These are phyloP conservation scores for Penicillium capsulatum DNA, from an alignment of 2,329 filamentous ascomycete species.

Conservation along the genomic window DNA sequence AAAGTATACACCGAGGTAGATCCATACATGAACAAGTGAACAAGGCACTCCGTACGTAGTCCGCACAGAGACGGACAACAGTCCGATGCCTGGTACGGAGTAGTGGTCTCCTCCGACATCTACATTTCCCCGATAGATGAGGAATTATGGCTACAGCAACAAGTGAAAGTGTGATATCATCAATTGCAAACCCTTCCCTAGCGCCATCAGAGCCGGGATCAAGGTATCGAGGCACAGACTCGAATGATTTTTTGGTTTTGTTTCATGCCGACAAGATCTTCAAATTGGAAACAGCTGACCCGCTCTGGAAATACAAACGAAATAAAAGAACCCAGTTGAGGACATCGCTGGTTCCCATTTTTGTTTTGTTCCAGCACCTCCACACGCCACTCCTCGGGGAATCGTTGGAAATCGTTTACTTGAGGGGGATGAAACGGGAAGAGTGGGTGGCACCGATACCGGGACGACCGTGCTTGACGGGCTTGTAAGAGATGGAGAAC, in stretches of 20 bases:
- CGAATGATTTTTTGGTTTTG: constrained; percentile 13
- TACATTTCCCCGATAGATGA: no score
- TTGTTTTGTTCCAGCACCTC: constrained; percentile 35
- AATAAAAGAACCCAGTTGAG: constrained; percentile 35
- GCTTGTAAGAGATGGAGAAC: constrained; percentile 99
- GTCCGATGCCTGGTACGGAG: no score
- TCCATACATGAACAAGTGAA: no score
- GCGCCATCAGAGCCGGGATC: constrained; percentile 10
- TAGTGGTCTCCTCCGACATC: no score
- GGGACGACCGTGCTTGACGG: constrained; percentile 99
- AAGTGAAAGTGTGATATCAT: constrained; percentile 20
- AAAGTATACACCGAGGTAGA: no score
- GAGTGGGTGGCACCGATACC: constrained; percentile 99
- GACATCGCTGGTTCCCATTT: constrained; percentile 28
- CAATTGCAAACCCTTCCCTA: constrained; percentile 38
- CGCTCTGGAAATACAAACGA: constrained; percentile 39
- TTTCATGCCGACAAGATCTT: constrained; percentile 38
- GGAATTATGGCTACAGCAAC: no score
- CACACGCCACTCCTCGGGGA: constrained; percentile 37
- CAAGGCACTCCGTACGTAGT: no score
- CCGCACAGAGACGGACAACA: no score
- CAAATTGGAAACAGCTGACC: constrained; percentile 41
- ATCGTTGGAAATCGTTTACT: constrained; percentile 61
- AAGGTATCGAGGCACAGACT: constrained; percentile 4
- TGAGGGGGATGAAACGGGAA: constrained; percentile 99